These are phyloP conservation scores for Blastobotrys elegans DNA, from an alignment of 1,139 yeast genomes.

Conservation along the genomic window DNA sequence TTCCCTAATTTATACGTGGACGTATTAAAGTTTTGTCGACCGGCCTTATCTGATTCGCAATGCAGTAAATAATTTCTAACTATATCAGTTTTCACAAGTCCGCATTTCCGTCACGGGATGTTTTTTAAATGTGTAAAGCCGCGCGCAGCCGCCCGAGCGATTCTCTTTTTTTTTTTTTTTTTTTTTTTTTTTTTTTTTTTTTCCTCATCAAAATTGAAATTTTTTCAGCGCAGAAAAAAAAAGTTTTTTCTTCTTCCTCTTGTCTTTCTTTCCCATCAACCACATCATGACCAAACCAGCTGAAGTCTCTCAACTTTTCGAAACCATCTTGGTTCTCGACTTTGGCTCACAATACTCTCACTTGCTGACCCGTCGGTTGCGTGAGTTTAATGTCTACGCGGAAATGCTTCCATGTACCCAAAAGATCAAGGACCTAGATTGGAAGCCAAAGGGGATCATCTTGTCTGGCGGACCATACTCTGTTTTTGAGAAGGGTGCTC, in stretches of 20 bases:
- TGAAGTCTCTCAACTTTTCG: slow-evolving; percentile 74
- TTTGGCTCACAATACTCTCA: slow-evolving; percentile 99
- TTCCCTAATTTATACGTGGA: too few species aligned
- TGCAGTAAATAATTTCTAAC: too few species aligned
- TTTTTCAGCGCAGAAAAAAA: not conserved
- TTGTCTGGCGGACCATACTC: slow-evolving; percentile 98
- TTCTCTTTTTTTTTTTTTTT: not conserved
- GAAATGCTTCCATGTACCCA: slow-evolving; percentile 99
- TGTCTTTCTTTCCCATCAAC: not conserved
- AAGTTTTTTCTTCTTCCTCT: slow-evolving; percentile 9
- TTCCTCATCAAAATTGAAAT: slow-evolving; percentile 4
- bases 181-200: not conserved
- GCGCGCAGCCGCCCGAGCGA: too few species aligned
- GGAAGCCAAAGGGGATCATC: slow-evolving; percentile 97
- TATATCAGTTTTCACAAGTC: too few species aligned
- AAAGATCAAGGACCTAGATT: slow-evolving; percentile 81
- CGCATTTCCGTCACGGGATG: too few species aligned
- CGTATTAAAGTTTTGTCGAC: too few species aligned
- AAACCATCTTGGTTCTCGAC: slow-evolving; percentile 94
- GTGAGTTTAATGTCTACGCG: slow-evolving; percentile 97
- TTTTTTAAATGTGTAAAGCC: too few species aligned
- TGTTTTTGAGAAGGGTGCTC: slow-evolving; percentile 90
- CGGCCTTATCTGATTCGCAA: too few species aligned
- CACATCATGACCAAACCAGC: slow-evolving; percentile 22
- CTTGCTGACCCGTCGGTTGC: slow-evolving; percentile 90